Evolutionary conservation across 148 eudicot genomes (phyloP), one percentile per base, ranked within the genome.

Genomic region (Vaccinium myrtillus): DNA sequence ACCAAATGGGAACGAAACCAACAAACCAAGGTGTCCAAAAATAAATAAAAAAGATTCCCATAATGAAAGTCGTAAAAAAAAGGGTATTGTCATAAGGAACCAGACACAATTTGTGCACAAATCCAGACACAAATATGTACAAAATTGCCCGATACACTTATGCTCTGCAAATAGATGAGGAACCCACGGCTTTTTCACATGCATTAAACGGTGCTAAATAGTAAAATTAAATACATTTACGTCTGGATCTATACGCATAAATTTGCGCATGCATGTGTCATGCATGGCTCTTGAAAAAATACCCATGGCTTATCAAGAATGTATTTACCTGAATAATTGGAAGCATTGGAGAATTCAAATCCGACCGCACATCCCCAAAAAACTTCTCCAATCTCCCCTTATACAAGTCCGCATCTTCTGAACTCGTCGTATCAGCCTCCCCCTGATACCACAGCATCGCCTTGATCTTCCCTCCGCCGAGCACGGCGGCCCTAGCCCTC

Each of bases 371-470:
- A 39, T 84, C 56, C 14, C 11, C 0, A 19, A 90, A 49, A 6
- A 90, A 84, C 32, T n/a, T 84, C 85, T 89, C 55, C 84, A 87
- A 19, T 51, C 65, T 51, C 6, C 63, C 65, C 43, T 73, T 81
- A 46, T 89, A 89, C n/a, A 59, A 13, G 6, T 77, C 12, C 8
- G 87, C 88, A 69, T 65, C 92, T 54, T 61, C 79, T 16, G 8
- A 13, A 5, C 19, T 54, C 12, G 21, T 50, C 0, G 92, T 84
- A 74, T 87, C 90, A 16, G 82, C 85, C 84, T 91, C 92, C 27
- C 92, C 92, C 75, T 91, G 92, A 67, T 86, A 91, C 92, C 92
- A 90, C 73, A 89, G 43, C 63, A 90, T 4, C 4, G 85, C 91
- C 3, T 82, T 58, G 13, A 89, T 82, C 2, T 6, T 82, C 50